A percentile compares a stretch with the other conserved stretches of the same genome.
Evolutionary conservation across 1,284 basidiomycete genomes (phyloP).

Genomic region (Hemileia vastatrix): DNA sequence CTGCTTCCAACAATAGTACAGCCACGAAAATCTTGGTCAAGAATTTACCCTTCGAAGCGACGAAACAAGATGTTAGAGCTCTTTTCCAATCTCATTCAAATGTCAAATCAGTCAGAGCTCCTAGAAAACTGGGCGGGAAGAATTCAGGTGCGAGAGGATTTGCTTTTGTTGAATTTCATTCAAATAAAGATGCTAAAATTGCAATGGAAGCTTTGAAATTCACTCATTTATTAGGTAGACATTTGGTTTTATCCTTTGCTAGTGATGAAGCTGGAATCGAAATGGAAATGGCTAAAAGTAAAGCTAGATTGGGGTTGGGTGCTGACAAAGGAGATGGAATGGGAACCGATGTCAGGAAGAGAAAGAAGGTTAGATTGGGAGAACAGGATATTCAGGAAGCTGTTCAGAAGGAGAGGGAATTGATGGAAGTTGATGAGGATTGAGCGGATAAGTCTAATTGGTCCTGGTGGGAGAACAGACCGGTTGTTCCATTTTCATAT

Average conservation of each 20-base stretch:
- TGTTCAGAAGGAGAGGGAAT: constrained; percentile 20
- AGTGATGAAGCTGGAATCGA: constrained; percentile 36
- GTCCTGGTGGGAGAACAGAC: too few relatives aligned
- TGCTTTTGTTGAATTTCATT: constrained; percentile 86
- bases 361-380: constrained; percentile 31
- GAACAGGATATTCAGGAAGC: constrained; percentile 30
- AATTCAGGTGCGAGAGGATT: constrained; percentile 62
- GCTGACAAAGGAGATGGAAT: not conserved
- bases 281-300: constrained; percentile 52
- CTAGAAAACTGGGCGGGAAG: constrained; percentile 72
- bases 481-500: too few relatives aligned
- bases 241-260: constrained; percentile 60
- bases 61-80: constrained; percentile 80
- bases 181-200: constrained; percentile 72
- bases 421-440: constrained; percentile 27
- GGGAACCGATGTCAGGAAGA: constrained; percentile 1
- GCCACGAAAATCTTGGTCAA: constrained; percentile 85
- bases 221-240: constrained; percentile 88
- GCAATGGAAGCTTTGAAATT: constrained; percentile 74
- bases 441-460: not conserved
- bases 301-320: constrained; percentile 26
- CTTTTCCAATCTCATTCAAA: constrained; percentile 59
- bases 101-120: constrained; percentile 79
- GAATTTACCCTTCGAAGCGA: constrained; percentile 93
- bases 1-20: constrained; percentile 51